Percentiles rank a stretch among this genome's conserved stretches.
Evolutionary conservation across 257 asterid genomes (phyloP).

Genomic region (Echites panduratus): DNA sequence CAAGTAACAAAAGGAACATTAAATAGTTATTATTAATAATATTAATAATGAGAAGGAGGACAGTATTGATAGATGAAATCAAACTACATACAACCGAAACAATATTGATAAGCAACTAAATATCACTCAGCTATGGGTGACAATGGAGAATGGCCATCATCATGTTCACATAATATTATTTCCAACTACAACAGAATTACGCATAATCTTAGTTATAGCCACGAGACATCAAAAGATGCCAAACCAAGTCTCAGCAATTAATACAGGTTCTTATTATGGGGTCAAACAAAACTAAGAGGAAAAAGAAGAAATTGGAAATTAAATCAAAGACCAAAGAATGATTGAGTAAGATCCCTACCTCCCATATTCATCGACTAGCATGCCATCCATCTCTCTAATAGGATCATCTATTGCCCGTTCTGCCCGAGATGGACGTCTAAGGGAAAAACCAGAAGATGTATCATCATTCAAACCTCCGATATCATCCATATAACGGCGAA

Average conservation of each 20-base stretch:
- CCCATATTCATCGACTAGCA: constrained; percentile 96
- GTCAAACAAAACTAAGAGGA: neutral
- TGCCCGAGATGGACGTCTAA: constrained; percentile 84
- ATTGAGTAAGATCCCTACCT: constrained; percentile 43
- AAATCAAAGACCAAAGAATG: neutral
- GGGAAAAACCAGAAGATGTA: constrained; percentile 54
- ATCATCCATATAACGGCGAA: constrained; percentile 66
- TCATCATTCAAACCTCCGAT: constrained; percentile 59
- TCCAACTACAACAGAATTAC: neutral
- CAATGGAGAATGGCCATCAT: neutral
- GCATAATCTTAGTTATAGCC: neutral
- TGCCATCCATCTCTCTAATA: constrained; percentile 96
- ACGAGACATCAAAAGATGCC: neutral
- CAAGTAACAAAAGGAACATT: neutral
- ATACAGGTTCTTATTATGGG: neutral
- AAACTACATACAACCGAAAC: neutral
- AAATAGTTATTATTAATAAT: neutral
- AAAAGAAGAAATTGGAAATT: neutral
- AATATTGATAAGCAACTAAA: neutral
- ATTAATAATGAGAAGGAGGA: neutral
- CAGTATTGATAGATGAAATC: neutral
- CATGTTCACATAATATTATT: neutral
- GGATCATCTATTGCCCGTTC: constrained; percentile 97
- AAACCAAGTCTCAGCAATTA: neutral
- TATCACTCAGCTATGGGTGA: neutral